phyloP scores from a whole-genome alignment of 768 basidiomycete species.

The Serendipita sp. region DNA sequence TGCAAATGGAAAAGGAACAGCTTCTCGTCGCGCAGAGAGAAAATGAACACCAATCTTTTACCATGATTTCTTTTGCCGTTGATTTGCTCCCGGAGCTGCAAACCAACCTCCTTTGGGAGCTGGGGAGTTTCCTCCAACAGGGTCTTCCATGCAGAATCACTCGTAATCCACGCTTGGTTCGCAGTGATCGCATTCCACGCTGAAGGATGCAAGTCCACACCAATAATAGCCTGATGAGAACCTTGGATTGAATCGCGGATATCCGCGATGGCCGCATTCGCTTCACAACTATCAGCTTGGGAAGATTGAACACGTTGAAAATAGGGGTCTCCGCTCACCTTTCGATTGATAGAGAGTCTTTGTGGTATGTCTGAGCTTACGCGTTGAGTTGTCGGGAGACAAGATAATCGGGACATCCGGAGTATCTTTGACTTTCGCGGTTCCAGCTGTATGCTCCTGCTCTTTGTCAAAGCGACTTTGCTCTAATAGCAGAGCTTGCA shows the following conservation, averaged over 20 bases:
- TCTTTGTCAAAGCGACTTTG: constrained; percentile 56
- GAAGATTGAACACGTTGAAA: neutral
- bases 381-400: constrained; percentile 55
- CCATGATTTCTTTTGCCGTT: constrained; percentile 39
- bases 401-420: constrained; percentile 43
- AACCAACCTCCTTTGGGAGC: constrained; percentile 44
- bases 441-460: constrained; percentile 24
- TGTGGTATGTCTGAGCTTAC: constrained; percentile 48
- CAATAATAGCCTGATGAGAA: constrained; percentile 46
- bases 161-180: constrained; percentile 46
- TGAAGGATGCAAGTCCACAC: constrained; percentile 44
- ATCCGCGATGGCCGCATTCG: constrained; percentile 44
- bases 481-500: constrained; percentile 63
- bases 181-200: constrained; percentile 50
- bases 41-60: constrained; percentile 44
- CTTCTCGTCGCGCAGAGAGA: constrained; percentile 53
- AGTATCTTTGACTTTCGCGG: constrained; percentile 23
- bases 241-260: constrained; percentile 43
- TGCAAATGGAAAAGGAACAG: constrained; percentile 31
- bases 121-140: constrained; percentile 40
- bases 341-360: constrained; percentile 26
- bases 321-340: neutral
- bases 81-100: constrained; percentile 52
- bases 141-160: constrained; percentile 60
- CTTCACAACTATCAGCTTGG: constrained; percentile 22